These are phyloP conservation scores for Selenicereus undatus DNA, from an alignment of 148 eudicot genomes.

Conservation along the genomic window DNA sequence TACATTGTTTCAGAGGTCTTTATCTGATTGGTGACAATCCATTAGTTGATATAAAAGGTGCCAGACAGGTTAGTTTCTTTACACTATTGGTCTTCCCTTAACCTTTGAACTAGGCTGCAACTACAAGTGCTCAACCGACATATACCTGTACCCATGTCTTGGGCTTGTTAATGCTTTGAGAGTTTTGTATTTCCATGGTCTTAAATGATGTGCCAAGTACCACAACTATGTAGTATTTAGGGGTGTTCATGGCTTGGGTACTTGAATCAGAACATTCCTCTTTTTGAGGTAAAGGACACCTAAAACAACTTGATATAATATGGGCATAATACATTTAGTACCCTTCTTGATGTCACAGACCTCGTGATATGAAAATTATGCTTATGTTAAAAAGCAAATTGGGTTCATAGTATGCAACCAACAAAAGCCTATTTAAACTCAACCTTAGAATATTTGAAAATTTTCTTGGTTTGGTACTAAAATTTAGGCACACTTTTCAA, in stretches of 20 bases:
- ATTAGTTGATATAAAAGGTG: slow-evolving; percentile 53
- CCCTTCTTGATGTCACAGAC: too few relatives aligned
- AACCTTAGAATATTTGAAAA: too few relatives aligned
- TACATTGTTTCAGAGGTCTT: slow-evolving; percentile 37
- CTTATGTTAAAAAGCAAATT: too few relatives aligned
- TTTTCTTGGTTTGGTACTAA: too few relatives aligned
- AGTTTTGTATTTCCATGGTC: neutral
- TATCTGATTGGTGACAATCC: slow-evolving; percentile 66
- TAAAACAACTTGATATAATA: too few relatives aligned
- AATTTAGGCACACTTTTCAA: too few relatives aligned
- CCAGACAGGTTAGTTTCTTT: slow-evolving; percentile 35
- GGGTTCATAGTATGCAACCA: too few relatives aligned
- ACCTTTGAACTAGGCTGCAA: neutral
- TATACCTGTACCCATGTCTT: neutral
- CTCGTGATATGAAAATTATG: too few relatives aligned
- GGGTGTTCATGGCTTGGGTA: neutral
- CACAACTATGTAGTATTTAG: neutral
- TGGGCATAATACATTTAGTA: too few relatives aligned
- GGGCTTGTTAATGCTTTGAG: neutral
- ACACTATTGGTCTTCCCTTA: neutral
- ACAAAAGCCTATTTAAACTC: too few relatives aligned
- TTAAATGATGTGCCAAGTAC: neutral
- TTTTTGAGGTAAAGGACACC: neutral
- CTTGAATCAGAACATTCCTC: neutral
- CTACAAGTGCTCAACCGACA: neutral